Evolutionary conservation across 2,329 filamentous ascomycete genomes (phyloP), one percentile per base, ranked within the genome.

Genomic region (Stachybotrys chlorohalonatus): DNA sequence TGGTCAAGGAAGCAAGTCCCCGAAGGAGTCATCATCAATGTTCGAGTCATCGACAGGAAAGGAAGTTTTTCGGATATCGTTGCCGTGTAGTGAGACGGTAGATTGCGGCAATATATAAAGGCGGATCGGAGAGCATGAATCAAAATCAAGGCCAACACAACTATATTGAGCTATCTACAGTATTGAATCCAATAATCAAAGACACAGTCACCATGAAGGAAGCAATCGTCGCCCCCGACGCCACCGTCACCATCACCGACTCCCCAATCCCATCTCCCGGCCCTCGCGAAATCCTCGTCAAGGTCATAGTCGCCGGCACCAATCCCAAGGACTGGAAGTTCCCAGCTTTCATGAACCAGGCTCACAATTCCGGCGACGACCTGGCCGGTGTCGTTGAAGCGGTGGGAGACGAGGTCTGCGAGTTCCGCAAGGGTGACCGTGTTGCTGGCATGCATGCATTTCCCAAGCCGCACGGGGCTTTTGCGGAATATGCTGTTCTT

Each of bases 401-500:
- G 8, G 50, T 52, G 7, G 50, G 50, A 5, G 32, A n/a, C 7
- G 16, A 17, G 8, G 50, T 52, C 7, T 39, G 32, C n/a, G 50
- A 52, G 32, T 52, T 52, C 32, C 50, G 32, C 11, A 24, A 7
- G 3, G 50, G 32, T 15, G 50, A 52, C 32, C 50, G 50, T 36
- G 50, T 52, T 13, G 50, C 32, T 7, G 50, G 32, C 13, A 42
- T 52, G 32, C 50, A 52, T 15, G 9, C 8, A 8, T 42, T 42
- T 24, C 50, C 32, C n/a, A 31, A 39, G 2, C 72, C 75, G 0
- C 66, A 73, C 46, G 82, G 82, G 5, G 76, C 70, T 32, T 85
- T 76, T 59, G 82, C 81, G 9, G 81, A 85, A 60, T 85, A 84
- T 62, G 76, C 80, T 3, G 66, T 85, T n/a, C 76, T 76, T 1